Evolutionary conservation across 2,329 filamentous ascomycete species (phyloP), one percentile per base, ranked within the genome.

Genomic region (Incumbomyces lentus): DNA sequence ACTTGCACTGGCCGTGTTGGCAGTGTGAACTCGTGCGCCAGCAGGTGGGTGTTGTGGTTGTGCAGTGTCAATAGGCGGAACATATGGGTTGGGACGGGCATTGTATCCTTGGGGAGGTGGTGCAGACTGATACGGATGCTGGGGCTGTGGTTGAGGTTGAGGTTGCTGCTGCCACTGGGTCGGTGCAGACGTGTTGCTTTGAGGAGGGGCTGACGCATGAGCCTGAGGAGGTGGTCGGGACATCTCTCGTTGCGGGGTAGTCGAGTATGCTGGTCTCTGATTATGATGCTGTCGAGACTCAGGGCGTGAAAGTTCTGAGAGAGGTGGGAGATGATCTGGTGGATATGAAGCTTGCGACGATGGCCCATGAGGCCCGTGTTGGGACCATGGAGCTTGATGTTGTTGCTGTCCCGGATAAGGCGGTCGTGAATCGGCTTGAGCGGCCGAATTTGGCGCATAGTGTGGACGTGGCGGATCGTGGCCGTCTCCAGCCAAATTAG

Each of bases 391-490:
- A 43, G 44, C 40, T 46, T 48, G 44, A 31, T 51, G 46, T 52
- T 52, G 52, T 44, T 44, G 43, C 43, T 52, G 52, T 13, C 43
- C 47, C 38, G 48, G 43, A 47, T 54, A 52, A 30, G 45, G 39
- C 39, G 50, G 49, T 43, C 50, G 51, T 38, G 33, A 31, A 2
- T 45, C 42, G 42, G 42, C 34, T 45, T 22, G 34, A 8, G 31
- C 33, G 34, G 42, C 63, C 39, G 68, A 64, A 48, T 64, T 70
- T 40, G 63, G 60, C 40, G 60, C 65, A 49, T 67, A 68, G 42
- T 66, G 64, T 17, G 62, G 51, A 38, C 58, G 48, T 30, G 58
- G 30, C 35, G 69, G 66, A 44, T 62, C 66, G 32, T 72, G 49
- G 68, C 62, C 40, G 67, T 62, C 33, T 70, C 31, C 34, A 38